Percentiles rank a stretch among this genome's conserved stretches.
These are phyloP conservation scores for Blastobotrys apis DNA, from an alignment of 1,139 yeast species.

Conservation along the genomic window DNA sequence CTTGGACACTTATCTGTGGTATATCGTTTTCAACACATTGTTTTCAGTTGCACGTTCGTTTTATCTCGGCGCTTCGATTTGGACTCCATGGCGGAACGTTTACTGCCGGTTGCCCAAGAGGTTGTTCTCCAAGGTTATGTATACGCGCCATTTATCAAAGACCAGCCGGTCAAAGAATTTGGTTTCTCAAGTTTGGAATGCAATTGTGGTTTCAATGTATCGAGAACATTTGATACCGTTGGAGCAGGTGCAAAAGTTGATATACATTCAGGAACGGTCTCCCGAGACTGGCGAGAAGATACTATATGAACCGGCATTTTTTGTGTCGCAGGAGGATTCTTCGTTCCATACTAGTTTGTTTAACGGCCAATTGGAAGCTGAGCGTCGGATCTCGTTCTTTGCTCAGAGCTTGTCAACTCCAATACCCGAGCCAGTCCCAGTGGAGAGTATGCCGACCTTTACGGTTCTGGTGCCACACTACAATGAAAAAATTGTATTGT, in stretches of 20 bases:
- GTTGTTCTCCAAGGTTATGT: slow-evolving; percentile 59
- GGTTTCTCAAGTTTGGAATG: slow-evolving; percentile 77
- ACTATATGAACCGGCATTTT: slow-evolving; percentile 55
- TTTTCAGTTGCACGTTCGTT: slow-evolving; percentile 69
- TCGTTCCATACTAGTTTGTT: slow-evolving; percentile 41
- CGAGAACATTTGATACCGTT: slow-evolving; percentile 72
- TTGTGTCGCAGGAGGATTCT: slow-evolving; percentile 69
- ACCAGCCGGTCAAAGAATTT: slow-evolving; percentile 45
- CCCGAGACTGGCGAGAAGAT: slow-evolving; percentile 33
- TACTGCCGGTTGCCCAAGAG: slow-evolving; percentile 72
- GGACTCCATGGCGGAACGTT: slow-evolving; percentile 84
- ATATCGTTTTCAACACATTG: slow-evolving; percentile 71
- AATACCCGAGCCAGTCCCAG: slow-evolving; percentile 66
- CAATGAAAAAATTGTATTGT: slow-evolving; percentile 64
- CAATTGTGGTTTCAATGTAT: slow-evolving; percentile 68
- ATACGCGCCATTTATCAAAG: slow-evolving; percentile 41
- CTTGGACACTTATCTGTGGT: slow-evolving; percentile 86
- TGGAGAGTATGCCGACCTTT: slow-evolving; percentile 73
- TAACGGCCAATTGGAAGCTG: slow-evolving; percentile 65
- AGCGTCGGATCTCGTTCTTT: slow-evolving; percentile 76
- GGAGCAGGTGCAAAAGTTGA: slow-evolving; percentile 52
- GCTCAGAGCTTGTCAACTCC: slow-evolving; percentile 83
- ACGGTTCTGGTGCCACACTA: slow-evolving; percentile 87
- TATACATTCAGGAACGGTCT: slow-evolving; percentile 50
- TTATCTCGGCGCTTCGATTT: slow-evolving; percentile 68